Evolutionary conservation across 768 basidiomycete genomes (phyloP), one percentile per base, ranked within the genome.

Genomic region (Phlebiopsis flavidoalba): DNA sequence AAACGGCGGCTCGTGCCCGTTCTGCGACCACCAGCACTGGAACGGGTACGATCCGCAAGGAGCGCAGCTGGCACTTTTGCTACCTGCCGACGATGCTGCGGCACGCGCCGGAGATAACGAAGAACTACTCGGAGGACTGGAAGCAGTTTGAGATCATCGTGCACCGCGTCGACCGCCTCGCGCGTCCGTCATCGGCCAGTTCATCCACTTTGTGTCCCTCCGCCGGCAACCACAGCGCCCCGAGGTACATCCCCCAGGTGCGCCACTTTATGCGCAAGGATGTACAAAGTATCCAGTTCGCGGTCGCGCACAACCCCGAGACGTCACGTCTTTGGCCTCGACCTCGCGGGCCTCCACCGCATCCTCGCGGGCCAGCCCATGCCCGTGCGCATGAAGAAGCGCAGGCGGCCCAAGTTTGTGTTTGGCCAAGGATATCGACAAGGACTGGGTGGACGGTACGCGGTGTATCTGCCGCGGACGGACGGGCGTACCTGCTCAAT

Each of bases 1-100:
- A 90, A n/a, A 88, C 64, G 91, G 91, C n/a, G 92, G 91, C 37
- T 94, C 91, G 5, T 94, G 91, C 69, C 91, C 91, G 0, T 94
- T 94, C 77, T 94, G 91, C 65, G 91, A 94, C 64, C 91, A 92
- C 66, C 88, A 92, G 63, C 92, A 94, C 68, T 93, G 91, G 91
- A 91, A 93, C 65, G 91, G 91, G 19, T n/a, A 82, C 88, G 3
- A 86, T 93, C 56, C 84, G 85, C 70, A 93, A 92, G 72, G 83
- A 89, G 64, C 85, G 92, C 52, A 88, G 80, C 65, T 94, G 85
- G 83, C 90, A 93, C 68, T 93, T 88, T 73, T 88, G 85, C 70
- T 91, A 83, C 72, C 79, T 93, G 24, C 88, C 91, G 2, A 78
- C 82, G 24, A 83, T 92, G 62, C 79, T 91, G 17, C 69, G 80